These are phyloP conservation scores for Collybia sordida DNA, from an alignment of 768 basidiomycete species.

Conservation along the genomic window DNA sequence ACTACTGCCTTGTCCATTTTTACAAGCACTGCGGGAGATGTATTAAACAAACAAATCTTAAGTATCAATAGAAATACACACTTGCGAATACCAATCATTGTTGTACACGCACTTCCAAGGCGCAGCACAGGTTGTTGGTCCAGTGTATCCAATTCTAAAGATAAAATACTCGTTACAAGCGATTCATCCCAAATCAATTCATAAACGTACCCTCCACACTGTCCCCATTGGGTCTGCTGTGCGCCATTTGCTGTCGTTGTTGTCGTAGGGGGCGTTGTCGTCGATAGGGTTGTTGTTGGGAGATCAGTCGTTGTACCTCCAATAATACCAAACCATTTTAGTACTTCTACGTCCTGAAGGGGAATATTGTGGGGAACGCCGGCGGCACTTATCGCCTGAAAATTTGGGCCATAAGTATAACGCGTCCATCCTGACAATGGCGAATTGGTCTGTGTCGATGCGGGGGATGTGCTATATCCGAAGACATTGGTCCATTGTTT, in stretches of 20 bases:
- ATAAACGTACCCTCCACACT: slow-evolving; percentile 18
- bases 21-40: background rate
- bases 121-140: slow-evolving; percentile 21
- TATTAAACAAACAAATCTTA: background rate
- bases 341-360: slow-evolving; percentile 43
- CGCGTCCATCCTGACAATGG: slow-evolving; percentile 47
- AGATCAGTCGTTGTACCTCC: slow-evolving; percentile 4
- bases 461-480: slow-evolving; percentile 40
- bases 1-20: background rate
- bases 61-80: background rate
- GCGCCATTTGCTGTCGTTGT: slow-evolving; percentile 11
- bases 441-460: slow-evolving; percentile 35
- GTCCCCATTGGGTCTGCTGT: slow-evolving; percentile 20
- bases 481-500: slow-evolving; percentile 60
- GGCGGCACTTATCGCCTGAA: slow-evolving; percentile 49
- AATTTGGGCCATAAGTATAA: slow-evolving; percentile 45
- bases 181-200: slow-evolving; percentile 5
- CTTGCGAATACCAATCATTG: slow-evolving; percentile 24
- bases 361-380: slow-evolving; percentile 55
- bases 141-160: slow-evolving; percentile 25
- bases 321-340: slow-evolving; percentile 48
- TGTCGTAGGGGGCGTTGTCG: slow-evolving; percentile 16
- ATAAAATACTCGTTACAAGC: background rate
- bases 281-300: slow-evolving; percentile 8
- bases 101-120: slow-evolving; percentile 19